Percentiles rank a stretch among this genome's conserved stretches.
These are phyloP conservation scores for Globisporangium rhizosaccharum DNA, from an alignment of 352 stramenopile species.

Conservation along the genomic window DNA sequence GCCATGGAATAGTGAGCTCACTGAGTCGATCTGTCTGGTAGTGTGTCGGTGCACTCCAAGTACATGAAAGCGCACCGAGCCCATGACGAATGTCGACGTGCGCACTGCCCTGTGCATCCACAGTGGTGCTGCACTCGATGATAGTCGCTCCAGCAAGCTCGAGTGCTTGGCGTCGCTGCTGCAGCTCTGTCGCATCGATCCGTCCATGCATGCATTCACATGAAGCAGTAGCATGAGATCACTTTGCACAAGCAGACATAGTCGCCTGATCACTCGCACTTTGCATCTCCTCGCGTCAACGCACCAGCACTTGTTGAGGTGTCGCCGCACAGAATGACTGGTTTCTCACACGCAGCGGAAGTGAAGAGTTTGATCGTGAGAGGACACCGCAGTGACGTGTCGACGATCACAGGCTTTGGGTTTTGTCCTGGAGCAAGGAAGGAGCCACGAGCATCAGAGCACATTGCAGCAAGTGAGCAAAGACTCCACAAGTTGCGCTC, in stretches of 20 bases:
- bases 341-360: constrained; percentile 53
- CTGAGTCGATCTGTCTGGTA: no score
- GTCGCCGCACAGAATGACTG: constrained; percentile 49
- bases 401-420: constrained; percentile 71
- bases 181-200: constrained; percentile 22
- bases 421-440: constrained; percentile 31
- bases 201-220: background rate
- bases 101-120: constrained; percentile 10
- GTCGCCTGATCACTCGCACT: background rate
- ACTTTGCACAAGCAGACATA: background rate
- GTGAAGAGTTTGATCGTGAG: constrained; percentile 75
- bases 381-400: constrained; percentile 63
- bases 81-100: constrained; percentile 57
- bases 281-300: background rate
- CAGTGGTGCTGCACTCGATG: constrained; percentile 24
- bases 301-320: constrained; percentile 21
- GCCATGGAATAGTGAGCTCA: no score
- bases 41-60: background rate
- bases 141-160: constrained; percentile 42
- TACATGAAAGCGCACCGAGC: constrained; percentile 32
- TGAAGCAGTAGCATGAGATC: background rate
- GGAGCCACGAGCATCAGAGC: background rate
- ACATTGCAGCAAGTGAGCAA: background rate
- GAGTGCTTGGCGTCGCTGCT: constrained; percentile 27
- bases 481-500: background rate